These are phyloP conservation scores for Tricholoma saponaceum DNA, from an alignment of 768 basidiomycete species.

Conservation along the genomic window DNA sequence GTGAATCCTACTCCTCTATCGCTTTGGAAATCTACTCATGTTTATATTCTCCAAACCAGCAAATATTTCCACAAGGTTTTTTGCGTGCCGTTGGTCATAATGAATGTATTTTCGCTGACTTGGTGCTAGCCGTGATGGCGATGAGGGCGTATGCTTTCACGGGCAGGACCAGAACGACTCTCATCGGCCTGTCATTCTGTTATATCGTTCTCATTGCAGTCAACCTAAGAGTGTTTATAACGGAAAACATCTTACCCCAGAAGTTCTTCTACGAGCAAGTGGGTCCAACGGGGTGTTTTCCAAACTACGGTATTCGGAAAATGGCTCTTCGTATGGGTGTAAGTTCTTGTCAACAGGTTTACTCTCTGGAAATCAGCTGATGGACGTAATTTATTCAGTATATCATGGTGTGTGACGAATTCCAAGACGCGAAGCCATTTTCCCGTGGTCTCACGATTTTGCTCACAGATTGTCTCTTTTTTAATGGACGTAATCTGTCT, in stretches of 20 bases:
- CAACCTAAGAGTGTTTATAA: slow-evolving; percentile 35
- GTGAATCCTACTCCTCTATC: slow-evolving; percentile 15
- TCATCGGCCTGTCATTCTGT: slow-evolving; percentile 24
- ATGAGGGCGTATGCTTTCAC: slow-evolving; percentile 42
- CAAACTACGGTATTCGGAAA: slow-evolving; percentile 28
- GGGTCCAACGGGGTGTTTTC: slow-evolving; percentile 34
- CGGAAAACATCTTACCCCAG: slow-evolving; percentile 18
- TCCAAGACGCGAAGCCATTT: background rate
- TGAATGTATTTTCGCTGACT: background rate
- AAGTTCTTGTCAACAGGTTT: slow-evolving; percentile 9
- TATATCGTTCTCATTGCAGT: slow-evolving; percentile 28
- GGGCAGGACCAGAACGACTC: slow-evolving; percentile 27
- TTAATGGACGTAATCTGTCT: slow-evolving; percentile 38
- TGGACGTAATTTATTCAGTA: slow-evolving; percentile 8
- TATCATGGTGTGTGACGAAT: slow-evolving; percentile 14
- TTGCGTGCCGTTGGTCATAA: background rate
- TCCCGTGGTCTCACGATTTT: background rate
- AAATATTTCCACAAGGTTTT: slow-evolving; percentile 38
- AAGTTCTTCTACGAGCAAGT: slow-evolving; percentile 18
- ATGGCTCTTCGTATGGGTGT: slow-evolving; percentile 32
- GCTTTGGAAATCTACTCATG: background rate
- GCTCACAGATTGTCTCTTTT: slow-evolving; percentile 26
- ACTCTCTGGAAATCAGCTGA: background rate
- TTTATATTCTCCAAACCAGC: slow-evolving; percentile 17
- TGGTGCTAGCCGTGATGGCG: slow-evolving; percentile 33